Conservation (phyloP, 1,139 yeast genomes). For the Candida mesenterica region DNA sequence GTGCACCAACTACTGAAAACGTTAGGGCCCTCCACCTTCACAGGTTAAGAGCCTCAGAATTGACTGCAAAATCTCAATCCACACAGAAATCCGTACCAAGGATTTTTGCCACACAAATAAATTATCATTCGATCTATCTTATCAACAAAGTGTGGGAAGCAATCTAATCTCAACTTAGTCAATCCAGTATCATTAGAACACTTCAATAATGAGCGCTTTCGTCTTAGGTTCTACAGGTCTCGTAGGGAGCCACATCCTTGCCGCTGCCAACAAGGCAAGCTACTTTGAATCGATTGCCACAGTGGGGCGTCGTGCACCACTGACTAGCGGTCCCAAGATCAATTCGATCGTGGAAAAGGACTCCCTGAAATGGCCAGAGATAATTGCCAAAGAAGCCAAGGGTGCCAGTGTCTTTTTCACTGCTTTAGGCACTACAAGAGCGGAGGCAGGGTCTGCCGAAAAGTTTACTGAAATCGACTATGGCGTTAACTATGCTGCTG, state of each 20-base stretch:
- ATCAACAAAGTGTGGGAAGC: no score
- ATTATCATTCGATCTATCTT: no score
- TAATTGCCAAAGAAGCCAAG: constrained; percentile 17
- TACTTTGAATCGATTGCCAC: constrained; percentile 38
- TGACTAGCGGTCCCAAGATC: constrained; percentile 21
- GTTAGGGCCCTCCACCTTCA: no score
- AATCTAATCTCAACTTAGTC: no score
- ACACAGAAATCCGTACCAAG: no score
- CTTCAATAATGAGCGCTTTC: constrained; percentile 25
- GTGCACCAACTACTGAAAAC: constrained; percentile 4
- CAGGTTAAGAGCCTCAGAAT: no score
- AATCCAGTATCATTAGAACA: no score
- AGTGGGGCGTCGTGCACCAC: constrained; percentile 42
- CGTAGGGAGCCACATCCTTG: constrained; percentile 51
- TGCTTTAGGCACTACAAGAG: constrained; percentile 74
- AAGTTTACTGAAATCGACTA: constrained; percentile 67
- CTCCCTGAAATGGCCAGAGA: constrained; percentile 39
- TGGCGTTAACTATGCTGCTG: constrained; percentile 62
- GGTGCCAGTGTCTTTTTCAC: constrained; percentile 45
- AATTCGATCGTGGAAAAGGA: constrained; percentile 36
- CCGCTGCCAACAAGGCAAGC: constrained; percentile 30
- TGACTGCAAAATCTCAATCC: no score
- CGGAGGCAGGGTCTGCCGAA: constrained; percentile 65
- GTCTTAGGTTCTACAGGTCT: constrained; percentile 65
- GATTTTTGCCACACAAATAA: no score